Evolutionary conservation across 805 yeast genomes (phyloP).

Genomic region (Brettanomyces sp.): DNA sequence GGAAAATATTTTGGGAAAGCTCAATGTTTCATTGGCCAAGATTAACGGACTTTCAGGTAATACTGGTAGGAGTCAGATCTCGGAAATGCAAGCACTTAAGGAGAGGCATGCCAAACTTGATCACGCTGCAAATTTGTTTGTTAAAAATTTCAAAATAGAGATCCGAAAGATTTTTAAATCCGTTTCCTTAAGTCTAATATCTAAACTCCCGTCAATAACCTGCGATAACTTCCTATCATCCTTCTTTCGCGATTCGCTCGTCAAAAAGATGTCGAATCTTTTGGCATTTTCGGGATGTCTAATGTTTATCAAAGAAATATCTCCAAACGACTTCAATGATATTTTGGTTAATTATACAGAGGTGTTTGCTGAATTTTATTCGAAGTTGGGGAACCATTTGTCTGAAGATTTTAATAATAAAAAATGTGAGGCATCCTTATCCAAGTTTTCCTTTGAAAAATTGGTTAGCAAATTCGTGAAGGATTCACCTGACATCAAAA

Average conservation of each 20-base stretch:
- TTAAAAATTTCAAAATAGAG: conserved; percentile 31
- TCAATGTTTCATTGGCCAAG: conserved; percentile 58
- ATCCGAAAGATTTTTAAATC: conserved; percentile 16
- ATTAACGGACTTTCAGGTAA: conserved; percentile 36
- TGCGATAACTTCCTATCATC: conserved; percentile 5
- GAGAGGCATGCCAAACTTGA: conserved; percentile 59
- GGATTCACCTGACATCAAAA: conserved; percentile 5
- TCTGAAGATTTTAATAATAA: conserved; percentile 10
- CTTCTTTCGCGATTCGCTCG: conserved; percentile 8
- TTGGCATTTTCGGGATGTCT: conserved; percentile 39
- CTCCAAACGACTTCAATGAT: conserved; percentile 35
- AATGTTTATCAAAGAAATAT: conserved; percentile 50
- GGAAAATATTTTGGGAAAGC: conserved; percentile 46
- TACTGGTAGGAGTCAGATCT: conserved; percentile 36
- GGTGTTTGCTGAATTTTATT: conserved; percentile 21
- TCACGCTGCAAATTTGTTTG: conserved; percentile 41
- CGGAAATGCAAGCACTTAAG: conserved; percentile 61
- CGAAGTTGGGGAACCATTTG: conserved; percentile 17
- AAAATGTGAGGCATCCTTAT: not conserved
- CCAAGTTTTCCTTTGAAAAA: conserved; percentile 13
- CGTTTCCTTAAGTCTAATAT: conserved; percentile 20
- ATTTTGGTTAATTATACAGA: conserved; percentile 31
- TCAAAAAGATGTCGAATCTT: conserved; percentile 28
- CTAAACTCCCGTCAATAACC: conserved; percentile 16
- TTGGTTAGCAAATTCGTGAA: conserved; percentile 14